Conservation (phyloP, 352 stramenopile genomes). For the Pythium biforme region DNA sequence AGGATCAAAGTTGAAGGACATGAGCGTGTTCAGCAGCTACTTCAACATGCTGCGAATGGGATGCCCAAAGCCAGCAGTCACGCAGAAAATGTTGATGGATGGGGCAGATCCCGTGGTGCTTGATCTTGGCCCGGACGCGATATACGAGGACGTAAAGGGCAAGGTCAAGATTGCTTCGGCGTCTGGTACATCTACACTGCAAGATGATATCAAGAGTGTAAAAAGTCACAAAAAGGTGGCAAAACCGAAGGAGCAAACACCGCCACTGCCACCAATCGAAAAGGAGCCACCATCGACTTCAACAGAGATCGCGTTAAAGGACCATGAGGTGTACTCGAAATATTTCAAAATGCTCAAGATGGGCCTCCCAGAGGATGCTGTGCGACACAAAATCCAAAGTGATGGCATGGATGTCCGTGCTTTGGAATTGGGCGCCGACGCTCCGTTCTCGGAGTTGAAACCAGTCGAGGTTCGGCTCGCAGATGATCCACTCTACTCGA, state of each 20-base stretch:
- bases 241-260: background rate
- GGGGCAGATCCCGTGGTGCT: slow-evolving; percentile 75
- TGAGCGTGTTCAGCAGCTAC: slow-evolving; percentile 81
- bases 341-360: slow-evolving; percentile 96
- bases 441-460: slow-evolving; percentile 35
- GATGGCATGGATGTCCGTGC: slow-evolving; percentile 39
- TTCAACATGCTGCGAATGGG: slow-evolving; percentile 95
- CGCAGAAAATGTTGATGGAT: slow-evolving; percentile 91
- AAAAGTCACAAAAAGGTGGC: slow-evolving; percentile 20
- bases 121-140: slow-evolving; percentile 52
- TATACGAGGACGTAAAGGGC: slow-evolving; percentile 64
- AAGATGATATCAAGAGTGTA: slow-evolving; percentile 67
- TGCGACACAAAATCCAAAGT: slow-evolving; percentile 83
- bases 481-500: slow-evolving; percentile 64
- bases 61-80: slow-evolving; percentile 85
- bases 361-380: slow-evolving; percentile 77
- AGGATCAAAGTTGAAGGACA: slow-evolving; percentile 49
- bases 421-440: slow-evolving; percentile 39
- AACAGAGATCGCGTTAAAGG: slow-evolving; percentile 30
- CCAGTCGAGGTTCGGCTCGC: slow-evolving; percentile 37
- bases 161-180: slow-evolving; percentile 32
- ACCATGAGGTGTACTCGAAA: slow-evolving; percentile 76
- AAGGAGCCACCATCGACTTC: background rate
- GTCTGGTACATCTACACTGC: slow-evolving; percentile 33
- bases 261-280: background rate